phyloP scores from a whole-genome alignment of 1,284 basidiomycete genomes.

The Marasmius oreades region DNA sequence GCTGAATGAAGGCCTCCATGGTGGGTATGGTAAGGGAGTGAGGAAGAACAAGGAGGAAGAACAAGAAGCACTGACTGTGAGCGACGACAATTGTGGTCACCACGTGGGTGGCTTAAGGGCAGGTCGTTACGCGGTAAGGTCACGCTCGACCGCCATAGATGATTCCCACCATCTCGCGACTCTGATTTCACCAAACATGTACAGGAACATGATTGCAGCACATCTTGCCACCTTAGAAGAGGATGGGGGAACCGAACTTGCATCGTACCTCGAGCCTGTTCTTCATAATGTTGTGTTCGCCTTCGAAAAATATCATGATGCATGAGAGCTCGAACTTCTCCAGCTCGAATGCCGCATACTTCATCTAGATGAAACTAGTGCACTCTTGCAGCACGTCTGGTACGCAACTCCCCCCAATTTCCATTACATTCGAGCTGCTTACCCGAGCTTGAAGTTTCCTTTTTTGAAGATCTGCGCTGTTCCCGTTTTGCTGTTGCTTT shows the following conservation, averaged over 20 bases:
- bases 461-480: too few species aligned
- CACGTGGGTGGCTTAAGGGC: background rate
- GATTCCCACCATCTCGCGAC: background rate
- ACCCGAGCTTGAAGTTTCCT: too few species aligned
- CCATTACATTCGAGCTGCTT: too few species aligned
- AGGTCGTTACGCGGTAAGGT: background rate
- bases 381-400: too few species aligned
- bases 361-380: too few species aligned
- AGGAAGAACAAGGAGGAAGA: background rate
- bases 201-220: conserved; percentile 98
- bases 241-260: conserved; percentile 88
- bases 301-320: conserved; percentile 95
- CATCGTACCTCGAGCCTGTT: conserved; percentile 93
- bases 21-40: background rate
- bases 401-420: too few species aligned
- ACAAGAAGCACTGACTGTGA: background rate
- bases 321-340: background rate
- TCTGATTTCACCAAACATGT: conserved; percentile 83
- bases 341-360: too few species aligned
- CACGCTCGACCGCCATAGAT: too few species aligned
- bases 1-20: background rate
- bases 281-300: conserved; percentile 93
- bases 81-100: background rate
- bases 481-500: too few species aligned
- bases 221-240: conserved; percentile 97